Percentiles rank a stretch among this genome's conserved stretches.
phyloP scores from a whole-genome alignment of 1,284 basidiomycete genomes.

The Athelia psychrophila region DNA sequence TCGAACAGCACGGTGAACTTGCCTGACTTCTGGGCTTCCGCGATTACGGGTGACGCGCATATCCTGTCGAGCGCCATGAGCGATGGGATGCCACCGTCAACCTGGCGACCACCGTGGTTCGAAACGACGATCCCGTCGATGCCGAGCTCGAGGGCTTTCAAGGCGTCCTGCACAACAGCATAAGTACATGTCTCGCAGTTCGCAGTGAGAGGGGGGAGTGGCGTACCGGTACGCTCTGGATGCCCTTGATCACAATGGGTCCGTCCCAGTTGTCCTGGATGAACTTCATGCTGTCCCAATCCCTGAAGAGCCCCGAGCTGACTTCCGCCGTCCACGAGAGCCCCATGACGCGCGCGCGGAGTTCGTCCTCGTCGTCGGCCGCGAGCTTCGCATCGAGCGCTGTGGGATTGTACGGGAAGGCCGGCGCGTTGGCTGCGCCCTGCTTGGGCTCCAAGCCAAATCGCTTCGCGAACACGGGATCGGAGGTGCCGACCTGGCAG shows the following conservation, averaged over 20 bases:
- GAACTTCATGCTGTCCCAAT: constrained; percentile 66
- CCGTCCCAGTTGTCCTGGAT: constrained; percentile 69
- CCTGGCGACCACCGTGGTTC: constrained; percentile 82
- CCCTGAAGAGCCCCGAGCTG: constrained; percentile 54
- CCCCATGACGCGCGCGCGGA: constrained; percentile 42
- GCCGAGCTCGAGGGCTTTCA: constrained; percentile 61
- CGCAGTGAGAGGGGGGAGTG: constrained; percentile 1
- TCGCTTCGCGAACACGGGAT: constrained; percentile 69
- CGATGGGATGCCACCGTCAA: constrained; percentile 76
- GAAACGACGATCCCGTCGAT: constrained; percentile 78
- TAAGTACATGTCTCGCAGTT: background rate
- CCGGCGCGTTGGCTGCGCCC: constrained; percentile 32
- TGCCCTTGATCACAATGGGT: constrained; percentile 68
- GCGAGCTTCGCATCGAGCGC: constrained; percentile 34
- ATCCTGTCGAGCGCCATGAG: constrained; percentile 67
- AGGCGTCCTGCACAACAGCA: constrained; percentile 52
- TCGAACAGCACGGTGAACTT: constrained; percentile 75
- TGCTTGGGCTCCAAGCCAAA: constrained; percentile 39
- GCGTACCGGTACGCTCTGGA: constrained; percentile 49
- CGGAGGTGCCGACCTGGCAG: constrained; percentile 54
- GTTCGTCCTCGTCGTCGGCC: constrained; percentile 44
- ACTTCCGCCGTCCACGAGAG: constrained; percentile 53
- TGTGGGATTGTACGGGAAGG: constrained; percentile 57
- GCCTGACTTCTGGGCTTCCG: constrained; percentile 51
- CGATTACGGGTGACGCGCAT: constrained; percentile 54